Evolutionary conservation across 2,329 filamentous ascomycete species (phyloP).

Genomic region (Nemania diffusa): DNA sequence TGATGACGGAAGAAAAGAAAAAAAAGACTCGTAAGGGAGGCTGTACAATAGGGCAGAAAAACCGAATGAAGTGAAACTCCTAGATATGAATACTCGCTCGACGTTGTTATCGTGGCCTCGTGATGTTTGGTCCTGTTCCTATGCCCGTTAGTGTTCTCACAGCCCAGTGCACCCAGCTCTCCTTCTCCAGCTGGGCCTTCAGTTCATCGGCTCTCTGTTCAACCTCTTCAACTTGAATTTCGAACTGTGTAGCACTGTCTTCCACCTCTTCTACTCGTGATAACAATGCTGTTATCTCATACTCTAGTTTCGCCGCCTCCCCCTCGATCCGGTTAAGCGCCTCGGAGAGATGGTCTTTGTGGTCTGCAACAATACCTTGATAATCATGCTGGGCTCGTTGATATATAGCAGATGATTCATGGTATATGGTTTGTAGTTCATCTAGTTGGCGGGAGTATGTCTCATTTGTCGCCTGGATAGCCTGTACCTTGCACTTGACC

Average conservation of each 20-base stretch:
- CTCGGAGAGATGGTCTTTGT: slow-evolving; percentile 75
- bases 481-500: slow-evolving; percentile 67
- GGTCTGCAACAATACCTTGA: slow-evolving; percentile 74
- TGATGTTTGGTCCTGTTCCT: slow-evolving; percentile 68
- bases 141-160: slow-evolving; percentile 70
- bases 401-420: slow-evolving; percentile 76
- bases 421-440: slow-evolving; percentile 73
- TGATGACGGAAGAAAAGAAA: background rate
- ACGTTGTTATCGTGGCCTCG: slow-evolving; percentile 46
- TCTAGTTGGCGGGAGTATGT: slow-evolving; percentile 71
- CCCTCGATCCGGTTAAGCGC: slow-evolving; percentile 82
- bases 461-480: slow-evolving; percentile 69
- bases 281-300: slow-evolving; percentile 84
- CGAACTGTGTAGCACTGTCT: slow-evolving; percentile 81
- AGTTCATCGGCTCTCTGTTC: slow-evolving; percentile 72
- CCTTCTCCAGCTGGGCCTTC: slow-evolving; percentile 69
- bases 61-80: background rate
- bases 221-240: slow-evolving; percentile 78
- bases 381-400: slow-evolving; percentile 73
- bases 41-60: background rate
- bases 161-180: slow-evolving; percentile 73
- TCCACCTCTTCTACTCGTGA: slow-evolving; percentile 89
- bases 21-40: background rate
- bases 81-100: slow-evolving; percentile 25
- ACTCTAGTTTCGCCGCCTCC: slow-evolving; percentile 86